Base-by-base conservation (phyloP, 495 filamentous ascomycete species). In the Achaetomiella virescens region DNA sequence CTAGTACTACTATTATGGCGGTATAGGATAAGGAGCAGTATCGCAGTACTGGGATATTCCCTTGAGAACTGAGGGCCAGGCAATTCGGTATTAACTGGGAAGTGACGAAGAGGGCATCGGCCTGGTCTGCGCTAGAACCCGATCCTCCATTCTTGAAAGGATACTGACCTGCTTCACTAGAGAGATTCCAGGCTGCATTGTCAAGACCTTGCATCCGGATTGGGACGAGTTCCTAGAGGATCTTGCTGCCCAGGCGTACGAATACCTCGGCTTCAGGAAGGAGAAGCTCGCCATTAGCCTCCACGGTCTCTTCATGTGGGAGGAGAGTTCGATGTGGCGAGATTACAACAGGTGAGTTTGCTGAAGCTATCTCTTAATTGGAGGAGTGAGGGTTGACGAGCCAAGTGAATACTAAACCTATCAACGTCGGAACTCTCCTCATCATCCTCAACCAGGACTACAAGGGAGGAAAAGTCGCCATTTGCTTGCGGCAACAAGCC, bases 361-460 rank as follows among this genome's bases (percentile, higher is more conserved):
- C 11, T 27, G 11, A 1, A 2, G 5, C 9, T 6, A 35, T 48
- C 46, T n/a, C n/a, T n/a, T n/a, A n/a, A n/a, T n/a, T n/a, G n/a
- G n/a, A n/a, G n/a, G n/a, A n/a, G n/a, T n/a, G n/a, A n/a, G n/a
- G n/a, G n/a, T n/a, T n/a, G 8, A 29, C n/a, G 1, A 6, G 15
- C 35, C 22, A 37, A 43, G 18, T 24, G 38, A 42, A 5, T 44
- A 18, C 22, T 45, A n/a, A 54, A 7, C 31, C 31, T 6, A 41
- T 10, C 15, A 18, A 44, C 12, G 53, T 40, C 12, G 53, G 29
- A 18, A 55, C 33, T 1, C 43, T 55, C 21, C 33, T 55, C 2
- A 40, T 55, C 43, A 55, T 41, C 12, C 43, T 55, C 21, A 55
- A 55, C 22, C 14, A 20, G 10, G 33, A 31, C 20, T 55, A 48